Evolutionary conservation across 2,329 filamentous ascomycete species (phyloP), one percentile per base, ranked within the genome.

Genomic region (Tolypocladium capitatum): DNA sequence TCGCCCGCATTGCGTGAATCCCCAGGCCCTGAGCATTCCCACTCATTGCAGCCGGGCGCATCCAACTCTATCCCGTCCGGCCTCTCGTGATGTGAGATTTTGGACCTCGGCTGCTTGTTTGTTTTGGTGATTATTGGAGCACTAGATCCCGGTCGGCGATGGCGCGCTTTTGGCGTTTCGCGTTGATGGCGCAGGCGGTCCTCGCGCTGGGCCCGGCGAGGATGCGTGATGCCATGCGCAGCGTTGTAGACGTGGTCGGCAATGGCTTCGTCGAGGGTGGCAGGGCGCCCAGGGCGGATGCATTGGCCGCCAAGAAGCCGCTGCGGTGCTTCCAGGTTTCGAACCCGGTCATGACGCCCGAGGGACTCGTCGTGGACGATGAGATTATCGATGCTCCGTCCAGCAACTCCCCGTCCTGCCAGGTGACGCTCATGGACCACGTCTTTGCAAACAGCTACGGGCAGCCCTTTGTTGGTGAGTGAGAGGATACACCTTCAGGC

Each of bases 401-500:
- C 13, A 8, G 18, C 14, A 11, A 31, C 8, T 13, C 21, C 9
- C 14, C 49, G 16, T 59, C 65, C 44, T 80, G 75, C 58, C 66
- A 74, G 40, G 60, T 79, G 35, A 63, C 75, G n/a, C 63, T 91
- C 48, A 85, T 89, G 77, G 68, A 80, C 3, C 74, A 88, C 63
- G 73, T 75, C 0, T 91, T 91, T 68, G 83, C 70, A 11, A 76
- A 68, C 52, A 89, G 83, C 52, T 90, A 89, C 60, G 82, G 81
- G n/a, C 61, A 72, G 32, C 86, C 86, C 1, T 90, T 81, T 60
- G 71, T 89, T 55, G 83, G 83, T 80, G 67, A 65, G 74, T 65
- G 21, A 21, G 5, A 21, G n/a, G 27, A 14, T 24, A 44, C 46
- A 13, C 16, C 4, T 4, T 8, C 14, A 2, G 21, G 16, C 20